Evolutionary conservation across 768 basidiomycete genomes (phyloP).

Genomic region (Gymnopilus junonius): DNA sequence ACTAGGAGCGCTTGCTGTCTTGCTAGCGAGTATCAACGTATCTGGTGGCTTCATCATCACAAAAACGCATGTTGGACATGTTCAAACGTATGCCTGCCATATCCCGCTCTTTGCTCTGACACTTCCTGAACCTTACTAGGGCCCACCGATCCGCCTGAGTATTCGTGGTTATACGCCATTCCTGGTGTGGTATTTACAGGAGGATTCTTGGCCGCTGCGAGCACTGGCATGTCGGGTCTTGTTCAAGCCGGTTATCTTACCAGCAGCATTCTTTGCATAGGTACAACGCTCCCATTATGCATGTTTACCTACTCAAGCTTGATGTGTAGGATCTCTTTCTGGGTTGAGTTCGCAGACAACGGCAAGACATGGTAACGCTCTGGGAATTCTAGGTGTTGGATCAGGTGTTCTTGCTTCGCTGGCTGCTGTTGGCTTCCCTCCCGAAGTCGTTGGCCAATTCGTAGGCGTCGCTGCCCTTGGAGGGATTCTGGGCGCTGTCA

Average conservation of each 20-base stretch:
- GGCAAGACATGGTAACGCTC: slow-evolving; percentile 84
- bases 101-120: slow-evolving; percentile 2
- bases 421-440: slow-evolving; percentile 79
- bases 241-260: slow-evolving; percentile 89
- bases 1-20: slow-evolving; percentile 82
- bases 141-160: slow-evolving; percentile 86
- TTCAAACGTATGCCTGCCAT: slow-evolving; percentile 67
- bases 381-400: slow-evolving; percentile 86
- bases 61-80: slow-evolving; percentile 92
- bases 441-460: slow-evolving; percentile 77
- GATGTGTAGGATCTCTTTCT: slow-evolving; percentile 67
- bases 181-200: slow-evolving; percentile 85
- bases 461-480: slow-evolving; percentile 79
- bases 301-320: neutral
- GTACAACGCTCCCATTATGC: slow-evolving; percentile 34
- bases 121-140: slow-evolving; percentile 41
- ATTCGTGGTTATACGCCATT: slow-evolving; percentile 80
- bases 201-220: slow-evolving; percentile 81
- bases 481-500: slow-evolving; percentile 66
- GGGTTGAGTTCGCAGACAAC: slow-evolving; percentile 81
- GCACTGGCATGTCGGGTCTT: slow-evolving; percentile 83
- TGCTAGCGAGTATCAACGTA: slow-evolving; percentile 87
- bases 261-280: slow-evolving; percentile 86
- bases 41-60: slow-evolving; percentile 89
- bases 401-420: slow-evolving; percentile 83